Base-by-base conservation (phyloP, 805 yeast genomes). In the Lachancea fermentati region DNA sequence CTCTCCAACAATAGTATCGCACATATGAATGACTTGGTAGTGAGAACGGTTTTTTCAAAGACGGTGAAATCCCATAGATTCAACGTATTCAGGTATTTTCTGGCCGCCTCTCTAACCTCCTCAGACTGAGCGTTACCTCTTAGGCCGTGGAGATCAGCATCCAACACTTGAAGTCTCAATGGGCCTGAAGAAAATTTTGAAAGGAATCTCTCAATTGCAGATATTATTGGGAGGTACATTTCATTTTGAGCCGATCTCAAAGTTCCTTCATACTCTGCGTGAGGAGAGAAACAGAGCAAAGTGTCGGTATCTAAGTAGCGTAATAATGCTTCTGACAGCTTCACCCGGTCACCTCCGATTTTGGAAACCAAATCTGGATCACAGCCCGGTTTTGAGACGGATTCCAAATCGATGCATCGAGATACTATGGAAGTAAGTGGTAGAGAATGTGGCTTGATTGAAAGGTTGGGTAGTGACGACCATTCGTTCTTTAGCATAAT, bases 231-330 rank as follows among this genome's bases (percentile, higher is more conserved):
- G 42, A 79, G 62, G 62, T 86, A 94, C 41, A 72, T 64, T 50
- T 78, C 76, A 48, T 86, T 81, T 63, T 93, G 98, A n/a, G 76
- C 86, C 29, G 67, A 60, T 55, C 98, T 74, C 46, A 93, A 69
- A 31, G 67, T 69, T 7, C 97, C 97, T 49, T 85, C 89, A 57
- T 84, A 87, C 58, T 91, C 97, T 31, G 68, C 71, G 8, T 52
- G 49, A 9, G 96, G 95, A 1, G 96, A 80, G 55, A 89, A 83
- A 6, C 91, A 87, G 39, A 93, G 70, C 47, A 95, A 68, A 1
- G 97, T 88, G 62, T 93, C 99, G 0, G 98, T 93, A 60, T 93
- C 98, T 43, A 94, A 68, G 57, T 89, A 93, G 41, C 89, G 78
- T 54, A 91, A 66, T 46, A 93, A 65, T 47, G 74, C 75, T 32